Percentiles rank a stretch among this genome's conserved stretches.
These are phyloP conservation scores for Amaranthus cruentus DNA, from an alignment of 148 eudicot species.

Conservation along the genomic window DNA sequence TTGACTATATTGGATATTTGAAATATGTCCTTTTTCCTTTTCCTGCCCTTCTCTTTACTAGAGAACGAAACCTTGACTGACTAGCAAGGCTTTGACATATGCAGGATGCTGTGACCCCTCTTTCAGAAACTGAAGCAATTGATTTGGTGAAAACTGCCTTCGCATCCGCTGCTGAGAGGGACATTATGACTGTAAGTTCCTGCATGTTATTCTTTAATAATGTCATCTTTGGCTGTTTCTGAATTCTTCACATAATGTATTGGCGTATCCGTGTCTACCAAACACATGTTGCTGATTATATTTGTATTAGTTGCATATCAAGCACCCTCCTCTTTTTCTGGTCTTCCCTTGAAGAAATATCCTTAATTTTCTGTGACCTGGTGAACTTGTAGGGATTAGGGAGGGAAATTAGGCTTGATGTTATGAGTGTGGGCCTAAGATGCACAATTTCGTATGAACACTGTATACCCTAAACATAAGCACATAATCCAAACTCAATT, in stretches of 20 bases:
- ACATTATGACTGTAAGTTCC: constrained; percentile 84
- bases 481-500: neutral
- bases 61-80: constrained; percentile 2
- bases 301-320: neutral
- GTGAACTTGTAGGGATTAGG: neutral
- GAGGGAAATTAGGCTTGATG: no score
- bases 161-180: constrained; percentile 97
- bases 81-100: constrained; percentile 2
- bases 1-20: neutral
- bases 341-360: neutral
- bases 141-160: constrained; percentile 96
- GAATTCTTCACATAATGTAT: neutral
- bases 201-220: neutral
- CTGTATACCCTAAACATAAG: no score
- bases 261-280: no score
- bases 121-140: constrained; percentile 82
- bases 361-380: neutral
- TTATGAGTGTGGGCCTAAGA: no score
- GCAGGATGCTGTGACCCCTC: constrained; percentile 87
- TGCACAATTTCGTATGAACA: no score
- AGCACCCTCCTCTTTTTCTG: neutral
- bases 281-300: no score
- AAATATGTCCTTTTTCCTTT: neutral
- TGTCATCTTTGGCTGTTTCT: neutral
- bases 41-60: neutral